Evolutionary conservation across 441 rosid genomes (phyloP).

Genomic region (Cnidoscolus chayamansa): DNA sequence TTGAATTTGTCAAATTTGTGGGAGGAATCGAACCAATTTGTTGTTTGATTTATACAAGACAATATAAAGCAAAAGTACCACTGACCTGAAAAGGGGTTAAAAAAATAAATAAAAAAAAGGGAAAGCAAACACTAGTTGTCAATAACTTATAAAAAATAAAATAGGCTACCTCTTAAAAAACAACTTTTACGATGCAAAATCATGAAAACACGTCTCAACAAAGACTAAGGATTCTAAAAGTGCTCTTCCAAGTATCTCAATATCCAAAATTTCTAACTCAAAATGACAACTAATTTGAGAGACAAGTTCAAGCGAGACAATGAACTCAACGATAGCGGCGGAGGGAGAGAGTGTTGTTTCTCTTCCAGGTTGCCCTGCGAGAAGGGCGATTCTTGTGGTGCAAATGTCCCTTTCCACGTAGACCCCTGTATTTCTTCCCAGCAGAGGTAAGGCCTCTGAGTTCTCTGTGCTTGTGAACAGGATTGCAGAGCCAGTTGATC

Average conservation of each 20-base stretch:
- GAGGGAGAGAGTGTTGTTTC: conserved; percentile 63
- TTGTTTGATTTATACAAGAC: no score
- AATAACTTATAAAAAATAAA: not conserved
- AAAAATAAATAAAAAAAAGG: no score
- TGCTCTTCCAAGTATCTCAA: conserved; percentile 5
- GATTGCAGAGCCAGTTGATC: conserved; percentile 85
- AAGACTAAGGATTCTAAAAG: conserved; percentile 15
- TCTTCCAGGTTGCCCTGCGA: conserved; percentile 93
- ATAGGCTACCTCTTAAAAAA: not conserved
- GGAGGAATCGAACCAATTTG: no score
- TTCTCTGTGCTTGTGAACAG: conserved; percentile 87
- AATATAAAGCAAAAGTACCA: no score
- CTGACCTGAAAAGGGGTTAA: no score
- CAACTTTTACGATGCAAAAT: not conserved
- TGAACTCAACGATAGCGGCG: conserved; percentile 66
- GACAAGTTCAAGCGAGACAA: conserved; percentile 16
- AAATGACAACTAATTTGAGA: conserved; percentile 8
- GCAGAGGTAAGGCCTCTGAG: conserved; percentile 86
- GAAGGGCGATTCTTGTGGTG: conserved; percentile 84
- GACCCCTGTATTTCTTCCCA: conserved; percentile 86
- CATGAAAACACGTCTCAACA: conserved; percentile 12
- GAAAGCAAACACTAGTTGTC: no score
- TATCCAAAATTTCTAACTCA: conserved; percentile 26
- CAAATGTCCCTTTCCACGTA: conserved; percentile 74
- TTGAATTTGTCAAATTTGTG: no score